Percentiles rank a stretch among this genome's conserved stretches.
These are phyloP conservation scores for Gaillardinia entomophila DNA, from an alignment of 805 yeast genomes.

Conservation along the genomic window DNA sequence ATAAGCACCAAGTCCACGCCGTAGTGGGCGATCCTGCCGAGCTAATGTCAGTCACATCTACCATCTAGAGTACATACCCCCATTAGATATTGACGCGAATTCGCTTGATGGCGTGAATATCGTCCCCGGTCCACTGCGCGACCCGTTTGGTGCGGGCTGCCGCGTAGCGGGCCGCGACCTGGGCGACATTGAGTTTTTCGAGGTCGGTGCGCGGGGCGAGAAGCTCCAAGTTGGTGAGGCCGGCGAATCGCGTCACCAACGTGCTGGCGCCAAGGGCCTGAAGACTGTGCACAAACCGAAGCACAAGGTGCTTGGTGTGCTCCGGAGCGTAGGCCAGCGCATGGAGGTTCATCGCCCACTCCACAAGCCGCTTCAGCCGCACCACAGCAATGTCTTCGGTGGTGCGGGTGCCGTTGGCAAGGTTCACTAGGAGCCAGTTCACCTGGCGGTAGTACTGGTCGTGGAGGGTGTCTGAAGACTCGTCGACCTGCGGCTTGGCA, in stretches of 20 bases:
- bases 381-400: conserved; percentile 49
- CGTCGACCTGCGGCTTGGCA: conserved; percentile 15
- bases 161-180: conserved; percentile 41
- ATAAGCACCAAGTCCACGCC: conserved; percentile 73
- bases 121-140: conserved; percentile 55
- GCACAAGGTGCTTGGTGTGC: conserved; percentile 34
- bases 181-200: conserved; percentile 35
- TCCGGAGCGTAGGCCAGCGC: conserved; percentile 45
- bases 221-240: conserved; percentile 19
- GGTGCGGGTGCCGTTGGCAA: conserved; percentile 43
- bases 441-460: conserved; percentile 54
- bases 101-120: conserved; percentile 42
- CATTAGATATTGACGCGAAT: conserved; percentile 6
- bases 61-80: background rate
- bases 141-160: conserved; percentile 49
- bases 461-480: conserved; percentile 25
- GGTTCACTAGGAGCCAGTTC: conserved; percentile 56
- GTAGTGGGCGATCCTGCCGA: conserved; percentile 65
- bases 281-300: conserved; percentile 39
- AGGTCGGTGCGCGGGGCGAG: conserved; percentile 17
- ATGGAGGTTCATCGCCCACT: conserved; percentile 55
- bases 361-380: conserved; percentile 53
- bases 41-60: conserved; percentile 17
- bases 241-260: conserved; percentile 53
- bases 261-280: conserved; percentile 55